Conservation (phyloP, 176 grass and related monocot species). For the Thalia dealbata region DNA sequence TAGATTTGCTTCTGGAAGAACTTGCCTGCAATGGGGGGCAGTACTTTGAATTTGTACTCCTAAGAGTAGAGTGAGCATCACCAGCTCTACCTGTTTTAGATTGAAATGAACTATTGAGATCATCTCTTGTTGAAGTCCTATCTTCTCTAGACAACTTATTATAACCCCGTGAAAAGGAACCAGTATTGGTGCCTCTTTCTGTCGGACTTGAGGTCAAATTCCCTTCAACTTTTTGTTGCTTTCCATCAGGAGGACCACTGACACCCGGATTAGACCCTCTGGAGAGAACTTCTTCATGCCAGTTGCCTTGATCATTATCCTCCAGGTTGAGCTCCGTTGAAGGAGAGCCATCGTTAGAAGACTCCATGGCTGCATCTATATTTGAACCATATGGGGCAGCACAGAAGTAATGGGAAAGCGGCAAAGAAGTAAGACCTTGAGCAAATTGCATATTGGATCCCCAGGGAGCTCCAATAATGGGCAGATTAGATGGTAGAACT, state of each 20-base stretch:
- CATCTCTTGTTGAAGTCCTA: slow-evolving; percentile 27
- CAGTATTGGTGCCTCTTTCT: slow-evolving; percentile 1
- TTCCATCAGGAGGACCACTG: slow-evolving; percentile 37
- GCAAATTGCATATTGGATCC: slow-evolving; percentile 49
- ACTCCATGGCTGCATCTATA: slow-evolving; percentile 31
- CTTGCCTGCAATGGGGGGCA: slow-evolving; percentile 27
- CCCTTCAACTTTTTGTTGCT: slow-evolving; percentile 31
- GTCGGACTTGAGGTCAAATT: slow-evolving; percentile 19
- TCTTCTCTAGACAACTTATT: slow-evolving; percentile 33
- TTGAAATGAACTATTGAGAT: slow-evolving; percentile 37
- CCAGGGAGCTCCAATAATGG: slow-evolving; percentile 44
- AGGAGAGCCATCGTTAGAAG: slow-evolving; percentile 25
- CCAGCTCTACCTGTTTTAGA: slow-evolving; percentile 40
- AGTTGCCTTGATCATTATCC: slow-evolving; percentile 18
- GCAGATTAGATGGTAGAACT: slow-evolving; percentile 40
- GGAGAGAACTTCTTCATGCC: slow-evolving; percentile 36
- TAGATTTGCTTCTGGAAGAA: slow-evolving; percentile 37
- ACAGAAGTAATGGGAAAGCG: slow-evolving; percentile 46
- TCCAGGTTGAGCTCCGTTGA: slow-evolving; percentile 30
- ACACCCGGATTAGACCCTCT: slow-evolving; percentile 33
- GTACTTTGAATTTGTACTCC: slow-evolving; percentile 25
- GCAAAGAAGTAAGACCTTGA: slow-evolving; percentile 39
- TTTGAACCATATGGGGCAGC: slow-evolving; percentile 36
- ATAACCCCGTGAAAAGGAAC: slow-evolving; percentile 24
- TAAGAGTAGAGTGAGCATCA: slow-evolving; percentile 25